Evolutionary conservation across 2,329 filamentous ascomycete species (phyloP).

Genomic region (Aspergillus arachidicola): DNA sequence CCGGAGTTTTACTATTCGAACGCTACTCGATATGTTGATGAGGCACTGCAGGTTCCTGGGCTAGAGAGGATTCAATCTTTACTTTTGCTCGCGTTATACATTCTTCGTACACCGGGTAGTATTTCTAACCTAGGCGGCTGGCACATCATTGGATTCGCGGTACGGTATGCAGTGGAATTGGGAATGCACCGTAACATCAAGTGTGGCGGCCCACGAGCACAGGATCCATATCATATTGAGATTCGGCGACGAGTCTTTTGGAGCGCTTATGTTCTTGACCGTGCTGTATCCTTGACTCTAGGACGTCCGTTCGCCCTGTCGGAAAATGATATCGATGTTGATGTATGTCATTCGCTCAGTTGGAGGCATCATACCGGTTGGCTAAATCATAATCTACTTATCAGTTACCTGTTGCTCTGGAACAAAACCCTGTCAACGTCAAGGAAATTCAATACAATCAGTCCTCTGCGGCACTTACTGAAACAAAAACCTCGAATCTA

Average conservation of each 20-base stretch:
- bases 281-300: background rate
- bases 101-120: background rate
- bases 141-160: background rate
- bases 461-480: background rate
- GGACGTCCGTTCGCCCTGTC: background rate
- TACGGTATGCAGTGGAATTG: background rate
- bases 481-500: background rate
- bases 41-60: background rate
- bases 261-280: background rate
- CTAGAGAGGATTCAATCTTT: background rate
- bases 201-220: background rate
- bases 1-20: background rate
- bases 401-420: background rate
- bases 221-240: background rate
- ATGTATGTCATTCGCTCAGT: background rate
- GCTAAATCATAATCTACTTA: background rate
- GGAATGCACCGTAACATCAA: background rate
- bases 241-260: background rate
- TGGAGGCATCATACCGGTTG: background rate
- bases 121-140: background rate
- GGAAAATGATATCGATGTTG: background rate
- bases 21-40: background rate
- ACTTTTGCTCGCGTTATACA: background rate
- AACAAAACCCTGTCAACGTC: background rate
- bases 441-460: background rate